Conservation (phyloP, 345 rosid species). For the Eucalyptus decipiens region DNA sequence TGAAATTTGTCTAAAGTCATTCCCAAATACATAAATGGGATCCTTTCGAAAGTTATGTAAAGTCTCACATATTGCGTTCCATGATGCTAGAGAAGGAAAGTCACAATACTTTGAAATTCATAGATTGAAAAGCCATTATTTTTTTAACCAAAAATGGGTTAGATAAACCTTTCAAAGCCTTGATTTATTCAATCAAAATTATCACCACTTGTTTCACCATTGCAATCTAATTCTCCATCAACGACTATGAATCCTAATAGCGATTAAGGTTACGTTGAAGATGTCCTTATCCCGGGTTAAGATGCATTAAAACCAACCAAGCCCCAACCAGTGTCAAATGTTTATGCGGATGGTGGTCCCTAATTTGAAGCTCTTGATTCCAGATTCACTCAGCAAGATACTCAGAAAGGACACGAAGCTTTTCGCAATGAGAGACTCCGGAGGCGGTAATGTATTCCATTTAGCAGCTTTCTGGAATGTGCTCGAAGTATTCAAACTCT, state of each 20-base stretch:
- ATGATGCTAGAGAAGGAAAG: not conserved
- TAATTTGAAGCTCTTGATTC: not conserved
- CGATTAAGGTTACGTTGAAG: not conserved
- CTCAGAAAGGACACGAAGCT: fast-evolving
- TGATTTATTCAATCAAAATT: too few species aligned
- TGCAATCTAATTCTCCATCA: not conserved
- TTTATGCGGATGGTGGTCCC: not conserved
- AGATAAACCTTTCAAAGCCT: not conserved
- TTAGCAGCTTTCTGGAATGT: not conserved
- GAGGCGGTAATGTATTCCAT: not conserved
- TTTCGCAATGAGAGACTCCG: not conserved
- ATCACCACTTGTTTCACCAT: not conserved
- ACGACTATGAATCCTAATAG: not conserved
- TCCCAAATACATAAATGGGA: not conserved
- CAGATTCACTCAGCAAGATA: fast-evolving
- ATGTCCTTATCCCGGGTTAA: not conserved
- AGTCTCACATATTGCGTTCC: not conserved
- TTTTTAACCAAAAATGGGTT: not conserved
- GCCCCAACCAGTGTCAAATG: not conserved
- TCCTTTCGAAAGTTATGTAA: not conserved
- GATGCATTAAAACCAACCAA: not conserved
- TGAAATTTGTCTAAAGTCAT: not conserved
- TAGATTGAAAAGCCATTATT: not conserved
- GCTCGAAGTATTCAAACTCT: not conserved
- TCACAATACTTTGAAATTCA: not conserved